Percentiles rank a stretch among this genome's conserved stretches.
phyloP scores from a whole-genome alignment of 2,329 filamentous ascomycete species.

The Leptographium flavum region DNA sequence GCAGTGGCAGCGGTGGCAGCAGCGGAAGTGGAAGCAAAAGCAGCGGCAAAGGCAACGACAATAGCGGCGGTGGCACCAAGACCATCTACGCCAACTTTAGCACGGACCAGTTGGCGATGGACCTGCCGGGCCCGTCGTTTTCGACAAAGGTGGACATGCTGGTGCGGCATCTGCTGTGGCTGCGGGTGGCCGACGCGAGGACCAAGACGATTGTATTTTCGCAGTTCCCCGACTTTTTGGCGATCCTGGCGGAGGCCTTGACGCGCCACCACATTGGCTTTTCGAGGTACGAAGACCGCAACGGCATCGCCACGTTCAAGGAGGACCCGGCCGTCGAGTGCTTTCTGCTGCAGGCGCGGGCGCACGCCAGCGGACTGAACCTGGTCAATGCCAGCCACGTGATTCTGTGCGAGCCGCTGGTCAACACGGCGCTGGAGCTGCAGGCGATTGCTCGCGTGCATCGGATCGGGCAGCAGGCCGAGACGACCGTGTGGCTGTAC shows the following conservation, averaged over 20 bases:
- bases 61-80: conserved; percentile 11
- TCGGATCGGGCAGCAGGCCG: conserved; percentile 75
- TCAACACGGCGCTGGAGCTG: conserved; percentile 86
- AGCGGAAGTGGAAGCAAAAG: conserved; percentile 3
- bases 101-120: conserved; percentile 55
- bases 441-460: conserved; percentile 93
- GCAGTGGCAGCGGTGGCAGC: not conserved
- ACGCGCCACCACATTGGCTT: conserved; percentile 56
- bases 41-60: conserved; percentile 5
- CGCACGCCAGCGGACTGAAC: conserved; percentile 78
- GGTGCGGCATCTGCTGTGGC: conserved; percentile 69
- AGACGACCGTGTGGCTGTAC: conserved; percentile 93
- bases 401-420: conserved; percentile 82
- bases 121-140: conserved; percentile 59
- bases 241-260: conserved; percentile 59
- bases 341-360: conserved; percentile 79
- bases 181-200: conserved; percentile 70
- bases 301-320: conserved; percentile 65
- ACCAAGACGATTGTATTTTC: conserved; percentile 92
- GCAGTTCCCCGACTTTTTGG: conserved; percentile 72
- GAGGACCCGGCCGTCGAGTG: conserved; percentile 60
- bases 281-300: conserved; percentile 51
- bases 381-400: conserved; percentile 88
- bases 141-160: conserved; percentile 84
- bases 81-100: conserved; percentile 69